Evolutionary conservation across 2,329 filamentous ascomycete genomes (phyloP), one percentile per base, ranked within the genome.

Genomic region (Talaromyces amestolkiae): DNA sequence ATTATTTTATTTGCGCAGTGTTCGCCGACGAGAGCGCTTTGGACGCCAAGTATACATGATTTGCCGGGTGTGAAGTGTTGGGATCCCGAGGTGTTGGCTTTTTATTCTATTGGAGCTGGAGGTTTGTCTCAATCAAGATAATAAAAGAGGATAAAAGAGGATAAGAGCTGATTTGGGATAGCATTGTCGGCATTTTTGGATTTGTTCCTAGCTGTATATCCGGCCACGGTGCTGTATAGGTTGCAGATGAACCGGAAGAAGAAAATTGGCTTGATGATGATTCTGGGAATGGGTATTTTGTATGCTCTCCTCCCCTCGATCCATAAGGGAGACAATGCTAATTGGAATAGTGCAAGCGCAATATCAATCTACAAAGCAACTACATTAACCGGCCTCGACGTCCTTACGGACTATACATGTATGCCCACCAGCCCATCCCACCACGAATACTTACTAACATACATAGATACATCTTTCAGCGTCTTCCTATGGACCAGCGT

Each of bases 1-100:
- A 67, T 81, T 17, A 73, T 82, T 6, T 68, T 82, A 1, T 79
- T 82, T 45, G 78, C 75, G 1, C 80, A 79, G 65, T 84, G 82
- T 69, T 71, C 70, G 1, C 82, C 82, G 0, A 67, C 72, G 0
- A 58, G 64, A 27, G 76, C 79, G 0, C 72, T 79, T 24, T 84
- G 82, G 82, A 66, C 63, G 7, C 61, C 58, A 72, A 74, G 19
- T 68, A 22, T 66, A 11, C 77, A 41, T 3, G 70, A 71, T 35
- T 70, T 2, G 71, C 77, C 51, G 2, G 70, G 72, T 15, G 77
- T 75, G 3, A 75, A 47, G 6, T 83, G 77, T 69, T 76, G 74
- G 71, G 72, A 72, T 67, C 71, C 66, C 17, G 72, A 67, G 67
- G 73, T 78, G 49, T 69, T 81, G 3, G 76, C 83, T 22, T 67